Conservation (phyloP, 768 basidiomycete genomes). For the Pleurotus djamor region DNA sequence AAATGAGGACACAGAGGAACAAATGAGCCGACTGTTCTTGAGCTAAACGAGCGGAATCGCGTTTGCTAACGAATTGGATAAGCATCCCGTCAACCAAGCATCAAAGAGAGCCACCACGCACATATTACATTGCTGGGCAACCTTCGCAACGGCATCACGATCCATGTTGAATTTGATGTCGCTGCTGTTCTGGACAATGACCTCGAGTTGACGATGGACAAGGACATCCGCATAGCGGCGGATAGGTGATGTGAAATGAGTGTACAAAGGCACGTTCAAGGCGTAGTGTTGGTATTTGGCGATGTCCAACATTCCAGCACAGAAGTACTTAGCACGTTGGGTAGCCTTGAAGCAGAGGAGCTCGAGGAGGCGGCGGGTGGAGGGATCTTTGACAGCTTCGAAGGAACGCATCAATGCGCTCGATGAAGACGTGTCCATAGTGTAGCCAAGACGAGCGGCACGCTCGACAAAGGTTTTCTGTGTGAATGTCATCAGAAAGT, state of each 20-base stretch:
- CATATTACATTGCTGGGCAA: slow-evolving; percentile 99
- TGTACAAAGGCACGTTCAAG: slow-evolving; percentile 88
- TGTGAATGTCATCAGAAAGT: slow-evolving; percentile 11
- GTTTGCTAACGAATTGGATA: slow-evolving; percentile 54
- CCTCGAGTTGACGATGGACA: slow-evolving; percentile 95
- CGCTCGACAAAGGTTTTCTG: slow-evolving; percentile 79
- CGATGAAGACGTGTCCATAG: slow-evolving; percentile 76
- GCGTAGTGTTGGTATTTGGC: slow-evolving; percentile 96
- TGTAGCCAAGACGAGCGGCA: slow-evolving; percentile 79
- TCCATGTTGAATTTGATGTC: slow-evolving; percentile 97
- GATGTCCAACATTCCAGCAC: slow-evolving; percentile 98
- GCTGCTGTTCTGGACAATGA: slow-evolving; percentile 73
- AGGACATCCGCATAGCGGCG: slow-evolving; percentile 92
- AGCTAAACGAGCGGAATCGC: slow-evolving; percentile 87
- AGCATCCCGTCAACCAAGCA: background rate
- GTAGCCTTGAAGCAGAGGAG: slow-evolving; percentile 89
- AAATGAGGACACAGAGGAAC: slow-evolving; percentile 91
- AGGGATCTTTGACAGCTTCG: slow-evolving; percentile 67
- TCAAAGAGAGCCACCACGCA: slow-evolving; percentile 32
- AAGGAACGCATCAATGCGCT: slow-evolving; percentile 86
- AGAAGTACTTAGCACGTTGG: slow-evolving; percentile 96
- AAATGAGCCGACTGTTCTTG: slow-evolving; percentile 97
- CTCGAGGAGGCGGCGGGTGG: slow-evolving; percentile 77
- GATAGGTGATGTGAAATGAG: slow-evolving; percentile 91
- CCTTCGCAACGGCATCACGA: slow-evolving; percentile 95